phyloP scores from a whole-genome alignment of 345 rosid species.

The Ailanthus altissimus region DNA sequence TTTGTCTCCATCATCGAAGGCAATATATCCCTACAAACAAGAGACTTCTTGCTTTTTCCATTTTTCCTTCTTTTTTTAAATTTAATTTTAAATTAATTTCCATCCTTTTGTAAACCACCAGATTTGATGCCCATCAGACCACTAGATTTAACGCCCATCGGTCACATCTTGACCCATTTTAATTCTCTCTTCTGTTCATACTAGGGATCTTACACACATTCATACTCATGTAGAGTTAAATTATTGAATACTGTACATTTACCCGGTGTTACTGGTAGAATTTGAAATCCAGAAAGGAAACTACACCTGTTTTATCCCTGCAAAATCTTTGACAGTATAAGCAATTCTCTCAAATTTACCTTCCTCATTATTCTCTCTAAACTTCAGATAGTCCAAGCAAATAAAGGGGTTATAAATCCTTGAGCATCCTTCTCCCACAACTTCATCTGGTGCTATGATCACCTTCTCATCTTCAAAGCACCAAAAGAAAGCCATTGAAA shows the following conservation, averaged over 20 bases:
- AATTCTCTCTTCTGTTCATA: too few relatives aligned
- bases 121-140: too few relatives aligned
- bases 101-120: too few relatives aligned
- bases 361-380: constrained; percentile 58
- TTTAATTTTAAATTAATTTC: too few relatives aligned
- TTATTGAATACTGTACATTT: neutral
- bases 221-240: neutral
- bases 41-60: neutral
- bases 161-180: neutral
- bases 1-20: neutral
- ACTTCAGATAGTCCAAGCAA: constrained; percentile 61
- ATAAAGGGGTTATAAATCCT: constrained; percentile 54
- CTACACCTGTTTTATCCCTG: constrained; percentile 37
- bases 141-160: neutral
- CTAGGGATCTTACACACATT: neutral
- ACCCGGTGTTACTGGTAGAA: neutral
- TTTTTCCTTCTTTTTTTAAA: neutral
- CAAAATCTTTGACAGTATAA: constrained; percentile 63
- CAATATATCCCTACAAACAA: neutral
- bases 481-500: constrained; percentile 70
- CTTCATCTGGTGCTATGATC: constrained; percentile 56
- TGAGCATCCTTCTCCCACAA: constrained; percentile 46
- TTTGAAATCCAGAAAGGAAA: neutral
- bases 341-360: constrained; percentile 72
- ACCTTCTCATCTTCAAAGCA: constrained; percentile 69